Base-by-base conservation (phyloP, 768 basidiomycete species). In the Leccinum obscurum region DNA sequence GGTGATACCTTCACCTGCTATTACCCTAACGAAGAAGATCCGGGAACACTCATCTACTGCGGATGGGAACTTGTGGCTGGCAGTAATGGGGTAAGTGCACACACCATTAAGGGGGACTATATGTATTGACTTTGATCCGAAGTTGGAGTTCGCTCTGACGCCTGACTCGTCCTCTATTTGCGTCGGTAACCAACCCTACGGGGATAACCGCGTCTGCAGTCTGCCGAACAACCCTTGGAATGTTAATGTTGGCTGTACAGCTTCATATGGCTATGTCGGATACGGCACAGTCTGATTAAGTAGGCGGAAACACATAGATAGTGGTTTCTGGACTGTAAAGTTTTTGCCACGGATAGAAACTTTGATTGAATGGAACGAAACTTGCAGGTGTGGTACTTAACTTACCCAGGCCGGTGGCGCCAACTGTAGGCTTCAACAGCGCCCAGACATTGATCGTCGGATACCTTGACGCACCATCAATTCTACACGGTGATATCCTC, bases 1-100 rank as follows among this genome's bases (percentile, higher is more conserved):
- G 62, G 46, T 35, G n/a, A 48, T 17, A 39, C 35, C 28, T 49
- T 63, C 28, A 62, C 52, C 8, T 62, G 62, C n/a, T 63, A 62
- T 39, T 63, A 63, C 24, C 61, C 61, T 13, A 13, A 34, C 26
- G 26, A 26, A 26, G 5, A 34, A 34, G 46, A 63, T 26, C 61
- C 60, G 6, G 60, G 60, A 13, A 54, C 55, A 7, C 57, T 62
- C 59, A 57, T 37, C 13, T 51, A 51, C 10, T 62, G 62, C 30
- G 39, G 51, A 22, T 62, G 51, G 26, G 46, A 20, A 17, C 41
- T 20, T 11, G 39, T 17, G 7, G 7, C 15, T 41, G 26, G 15
- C 11, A 24, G 53, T 34, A n/a, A 41, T 26, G 15, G 9, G 10
- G 54, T 58, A 15, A 24, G 57, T 24, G 5, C 3, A 14, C 15